phyloP scores from a whole-genome alignment of 371 early-diverging fungal genomes.

The Mortierella sp. region DNA sequence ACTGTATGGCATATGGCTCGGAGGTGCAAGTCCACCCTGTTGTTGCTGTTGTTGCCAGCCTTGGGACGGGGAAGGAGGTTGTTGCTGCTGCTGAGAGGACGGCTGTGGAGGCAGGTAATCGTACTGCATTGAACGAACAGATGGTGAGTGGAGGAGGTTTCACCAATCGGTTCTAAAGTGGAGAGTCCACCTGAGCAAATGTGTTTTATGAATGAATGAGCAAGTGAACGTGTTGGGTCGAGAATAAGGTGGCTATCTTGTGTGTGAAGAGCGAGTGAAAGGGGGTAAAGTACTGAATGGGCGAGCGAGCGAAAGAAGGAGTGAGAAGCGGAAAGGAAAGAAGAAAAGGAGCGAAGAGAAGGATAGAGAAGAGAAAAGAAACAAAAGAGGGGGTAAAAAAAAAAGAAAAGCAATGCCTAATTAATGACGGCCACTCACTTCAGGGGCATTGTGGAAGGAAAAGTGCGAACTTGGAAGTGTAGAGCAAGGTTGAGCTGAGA shows the following conservation, averaged over 20 bases:
- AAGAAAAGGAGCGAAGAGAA: not conserved
- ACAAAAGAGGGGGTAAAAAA: not conserved
- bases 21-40: slow-evolving; percentile 9
- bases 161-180: not conserved
- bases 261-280: not conserved
- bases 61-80: slow-evolving; percentile 14
- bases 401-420: not conserved
- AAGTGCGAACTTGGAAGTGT: not conserved
- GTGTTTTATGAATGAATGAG: slow-evolving; percentile 3
- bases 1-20: slow-evolving; percentile 24
- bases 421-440: not conserved
- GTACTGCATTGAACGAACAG: slow-evolving; percentile 25
- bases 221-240: not conserved
- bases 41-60: slow-evolving; percentile 18
- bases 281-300: not conserved
- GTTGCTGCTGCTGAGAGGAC: slow-evolving; percentile 20
- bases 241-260: not conserved
- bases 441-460: not conserved
- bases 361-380: slow-evolving; percentile 3
- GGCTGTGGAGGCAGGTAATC: slow-evolving; percentile 28
- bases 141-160: not conserved
- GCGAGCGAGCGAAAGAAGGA: slow-evolving; percentile 3
- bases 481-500: not conserved
- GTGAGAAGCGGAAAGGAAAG: not conserved
- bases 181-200: not conserved